These are phyloP conservation scores for Orychophragmus violaceus DNA, from an alignment of 345 rosid species.

Conservation along the genomic window DNA sequence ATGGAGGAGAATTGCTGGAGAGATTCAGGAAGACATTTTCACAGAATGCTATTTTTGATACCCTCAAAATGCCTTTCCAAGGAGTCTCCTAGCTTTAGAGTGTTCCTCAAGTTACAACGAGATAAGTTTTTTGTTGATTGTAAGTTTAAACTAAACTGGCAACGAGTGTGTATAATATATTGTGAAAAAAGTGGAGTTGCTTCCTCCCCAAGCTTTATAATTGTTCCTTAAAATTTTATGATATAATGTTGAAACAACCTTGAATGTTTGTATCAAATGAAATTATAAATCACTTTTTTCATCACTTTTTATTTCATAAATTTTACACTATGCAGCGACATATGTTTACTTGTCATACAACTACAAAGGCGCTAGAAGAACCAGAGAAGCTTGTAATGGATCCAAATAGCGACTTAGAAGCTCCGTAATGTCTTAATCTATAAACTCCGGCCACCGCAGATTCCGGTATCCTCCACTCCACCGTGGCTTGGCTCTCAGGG, in stretches of 20 bases:
- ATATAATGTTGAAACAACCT: too few species aligned
- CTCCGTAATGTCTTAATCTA: conserved; percentile 78
- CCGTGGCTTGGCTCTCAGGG: conserved; percentile 51
- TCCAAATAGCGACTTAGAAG: conserved; percentile 62
- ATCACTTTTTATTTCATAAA: too few species aligned
- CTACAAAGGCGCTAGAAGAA: conserved; percentile 77
- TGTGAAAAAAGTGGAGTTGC: conserved; percentile 7
- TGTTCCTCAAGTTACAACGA: background rate
- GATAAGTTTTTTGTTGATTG: conserved; percentile 23
- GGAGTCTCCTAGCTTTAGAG: conserved; percentile 46
- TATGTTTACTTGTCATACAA: conserved; percentile 23
- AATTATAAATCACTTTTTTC: too few species aligned
- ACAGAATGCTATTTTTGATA: conserved; percentile 85
- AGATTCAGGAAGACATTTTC: conserved; percentile 74
- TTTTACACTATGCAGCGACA: too few species aligned
- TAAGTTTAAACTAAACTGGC: conserved; percentile 21
- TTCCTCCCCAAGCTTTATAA: background rate
- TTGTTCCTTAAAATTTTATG: too few species aligned
- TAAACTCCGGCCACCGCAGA: conserved; percentile 60
- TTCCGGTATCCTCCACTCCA: conserved; percentile 67
- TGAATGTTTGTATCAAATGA: too few species aligned
- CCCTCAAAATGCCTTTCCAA: conserved; percentile 79
- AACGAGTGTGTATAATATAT: conserved; percentile 4
- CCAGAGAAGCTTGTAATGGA: conserved; percentile 62
- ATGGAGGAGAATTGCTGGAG: conserved; percentile 93